Percentiles rank a stretch among this genome's conserved stretches.
Conservation (phyloP, 805 yeast genomes). For the Pichia scutulata region DNA sequence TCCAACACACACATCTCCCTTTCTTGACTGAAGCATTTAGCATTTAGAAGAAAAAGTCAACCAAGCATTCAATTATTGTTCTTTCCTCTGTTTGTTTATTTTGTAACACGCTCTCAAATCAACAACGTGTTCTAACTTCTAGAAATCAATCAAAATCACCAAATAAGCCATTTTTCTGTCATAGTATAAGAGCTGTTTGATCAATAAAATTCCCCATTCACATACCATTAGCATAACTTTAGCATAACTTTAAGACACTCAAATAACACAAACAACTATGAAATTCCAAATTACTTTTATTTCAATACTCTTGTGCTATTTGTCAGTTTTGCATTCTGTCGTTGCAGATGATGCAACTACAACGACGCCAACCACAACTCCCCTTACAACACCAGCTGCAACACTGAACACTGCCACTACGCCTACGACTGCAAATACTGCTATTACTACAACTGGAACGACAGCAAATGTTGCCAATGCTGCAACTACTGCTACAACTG, state of each 20-base stretch:
- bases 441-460: conserved; percentile 11
- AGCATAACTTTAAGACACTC: too few species aligned
- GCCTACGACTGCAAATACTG: conserved; percentile 19
- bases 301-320: not conserved
- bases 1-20: not conserved
- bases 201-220: too few species aligned
- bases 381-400: conserved; percentile 1
- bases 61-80: not conserved
- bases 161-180: too few species aligned
- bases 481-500: not conserved
- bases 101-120: not conserved
- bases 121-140: not conserved
- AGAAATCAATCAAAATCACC: too few species aligned
- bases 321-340: not conserved
- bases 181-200: too few species aligned
- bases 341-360: conserved; percentile 1
- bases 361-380: not conserved
- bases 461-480: conserved; percentile 16
- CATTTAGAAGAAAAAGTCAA: not conserved
- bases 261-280: not conserved
- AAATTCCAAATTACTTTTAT: not conserved
- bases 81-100: not conserved
- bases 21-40: too few species aligned
- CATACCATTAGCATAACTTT: too few species aligned
- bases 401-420: conserved; percentile 5